phyloP scores from a whole-genome alignment of 2,329 filamentous ascomycete species.

The Trichoderma cornu-damae region DNA sequence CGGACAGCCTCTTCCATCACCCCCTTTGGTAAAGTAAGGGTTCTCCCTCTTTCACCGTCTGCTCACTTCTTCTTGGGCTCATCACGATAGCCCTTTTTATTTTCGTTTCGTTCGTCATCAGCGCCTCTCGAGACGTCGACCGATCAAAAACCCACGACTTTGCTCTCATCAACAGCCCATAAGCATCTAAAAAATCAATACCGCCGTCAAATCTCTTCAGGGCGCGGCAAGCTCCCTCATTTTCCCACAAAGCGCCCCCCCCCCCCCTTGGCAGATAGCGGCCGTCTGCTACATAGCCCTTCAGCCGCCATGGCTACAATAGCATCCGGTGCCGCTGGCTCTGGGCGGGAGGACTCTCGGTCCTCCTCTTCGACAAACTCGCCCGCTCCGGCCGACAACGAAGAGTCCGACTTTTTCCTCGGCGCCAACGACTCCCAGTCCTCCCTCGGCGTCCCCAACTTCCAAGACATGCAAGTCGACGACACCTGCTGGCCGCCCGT shows the following conservation, averaged over 20 bases:
- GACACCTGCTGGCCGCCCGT: slow-evolving; percentile 70
- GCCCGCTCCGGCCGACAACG: slow-evolving; percentile 70
- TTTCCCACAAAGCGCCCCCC: too few relatives aligned
- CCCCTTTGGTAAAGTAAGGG: background rate
- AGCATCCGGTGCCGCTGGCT: slow-evolving; percentile 24
- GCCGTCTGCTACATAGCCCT: background rate
- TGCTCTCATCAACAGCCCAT: background rate
- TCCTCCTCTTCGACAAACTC: slow-evolving; percentile 68
- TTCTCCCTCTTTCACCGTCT: slow-evolving; percentile 3
- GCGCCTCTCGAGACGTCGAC: background rate
- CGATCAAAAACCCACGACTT: background rate
- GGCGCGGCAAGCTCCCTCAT: slow-evolving; percentile 4
- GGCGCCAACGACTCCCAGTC: slow-evolving; percentile 88
- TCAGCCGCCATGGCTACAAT: slow-evolving; percentile 17
- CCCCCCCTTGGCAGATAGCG: slow-evolving; percentile 13
- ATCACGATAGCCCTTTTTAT: background rate
- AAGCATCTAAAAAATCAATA: background rate
- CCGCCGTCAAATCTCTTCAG: too few relatives aligned
- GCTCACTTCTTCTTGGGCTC: background rate
- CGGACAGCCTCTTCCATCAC: background rate
- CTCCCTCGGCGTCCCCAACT: slow-evolving; percentile 74
- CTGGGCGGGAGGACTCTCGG: slow-evolving; percentile 48
- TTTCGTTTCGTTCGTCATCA: background rate
- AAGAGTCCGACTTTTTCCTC: slow-evolving; percentile 91
- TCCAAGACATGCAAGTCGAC: slow-evolving; percentile 68